Base-by-base conservation (phyloP, 352 stramenopile genomes). In the Saprolegnia diclina region DNA sequence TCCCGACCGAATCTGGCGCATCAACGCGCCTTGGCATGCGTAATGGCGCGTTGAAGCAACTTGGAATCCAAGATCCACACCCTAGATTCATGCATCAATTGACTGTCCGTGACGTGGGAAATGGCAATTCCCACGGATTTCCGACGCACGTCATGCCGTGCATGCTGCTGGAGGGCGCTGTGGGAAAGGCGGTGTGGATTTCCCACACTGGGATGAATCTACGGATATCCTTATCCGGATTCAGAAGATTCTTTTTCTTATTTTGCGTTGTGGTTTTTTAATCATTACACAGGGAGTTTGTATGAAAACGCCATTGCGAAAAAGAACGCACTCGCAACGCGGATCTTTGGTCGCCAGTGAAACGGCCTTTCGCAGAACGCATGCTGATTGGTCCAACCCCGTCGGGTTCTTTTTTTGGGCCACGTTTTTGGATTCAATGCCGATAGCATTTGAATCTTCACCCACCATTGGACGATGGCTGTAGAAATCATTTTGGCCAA, bases 351-450 rank as follows among this genome's bases (percentile, higher is more conserved):
- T 14, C 42, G 42, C 42, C 42, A 48, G 42, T 48, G 42, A 48
- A 48, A 48, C 42, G 11, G 13, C 42, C 42, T 48, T 48, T 48
- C 42, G 42, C 42, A 48, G 42, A 48, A n/a, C 42, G 42, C 42
- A n/a, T 7, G 42, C 42, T 48, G 42, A 57, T 35, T 68, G 62
- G 62, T 44, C 19, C 3, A 19, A 32, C 13, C 10, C 21, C 7
- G 35, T 1, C 13, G 53, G 45, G 63, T 57, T 69, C 50, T 61
- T 69, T 69, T 69, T 69, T 62, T 69, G 6, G 11, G 52, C 24
- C n/a, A 29, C 46, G 24, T 29, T 54, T 29, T 29, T 59, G 37
- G 63, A 69, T 69, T 69, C 63, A 48, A 48, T 46, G 4, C 1
- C 3, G 6, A 69, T 69, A 62, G 7, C 10, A 24, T 5, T 21